phyloP scores from a whole-genome alignment of 352 stramenopile species.

The Pelagophyceae sp. region DNA sequence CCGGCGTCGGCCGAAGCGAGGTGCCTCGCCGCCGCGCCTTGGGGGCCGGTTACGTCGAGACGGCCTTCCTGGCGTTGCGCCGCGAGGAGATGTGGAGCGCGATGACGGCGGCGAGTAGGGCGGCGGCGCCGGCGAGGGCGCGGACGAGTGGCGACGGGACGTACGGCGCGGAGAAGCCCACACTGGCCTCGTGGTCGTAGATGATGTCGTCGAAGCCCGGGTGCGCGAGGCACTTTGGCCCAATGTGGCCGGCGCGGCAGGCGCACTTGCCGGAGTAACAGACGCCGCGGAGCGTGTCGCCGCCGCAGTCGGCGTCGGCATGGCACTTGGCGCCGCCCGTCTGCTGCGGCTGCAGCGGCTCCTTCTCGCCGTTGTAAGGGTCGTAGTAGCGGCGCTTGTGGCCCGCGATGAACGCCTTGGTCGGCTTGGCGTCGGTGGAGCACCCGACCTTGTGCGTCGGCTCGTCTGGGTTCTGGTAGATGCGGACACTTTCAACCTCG shows the following conservation, averaged over 20 bases:
- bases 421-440: slow-evolving; percentile 75
- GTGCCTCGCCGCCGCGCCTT: too few relatives aligned
- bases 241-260: not conserved
- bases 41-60: too few relatives aligned
- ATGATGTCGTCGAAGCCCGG: slow-evolving; percentile 18
- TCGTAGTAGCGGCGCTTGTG: slow-evolving; percentile 53
- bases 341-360: slow-evolving; percentile 40
- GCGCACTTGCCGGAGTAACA: not conserved
- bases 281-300: not conserved
- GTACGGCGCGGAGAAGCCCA: not conserved
- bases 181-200: not conserved
- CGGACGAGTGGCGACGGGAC: not conserved
- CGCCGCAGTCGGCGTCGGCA: slow-evolving; percentile 45
- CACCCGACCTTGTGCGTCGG: slow-evolving; percentile 63
- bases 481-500: slow-evolving; percentile 85
- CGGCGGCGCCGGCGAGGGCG: not conserved
- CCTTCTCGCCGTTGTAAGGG: slow-evolving; percentile 45
- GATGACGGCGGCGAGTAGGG: not conserved
- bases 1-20: too few relatives aligned
- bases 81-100: not conserved
- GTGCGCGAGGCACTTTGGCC: slow-evolving; percentile 7
- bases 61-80: not conserved
- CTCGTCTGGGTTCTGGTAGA: slow-evolving; percentile 79
- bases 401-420: slow-evolving; percentile 74
- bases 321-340: slow-evolving; percentile 44